A percentile compares a stretch with the other conserved stretches of the same genome.
These are phyloP conservation scores for Nothopassalora personata DNA, from an alignment of 2,329 filamentous ascomycete species.

Conservation along the genomic window DNA sequence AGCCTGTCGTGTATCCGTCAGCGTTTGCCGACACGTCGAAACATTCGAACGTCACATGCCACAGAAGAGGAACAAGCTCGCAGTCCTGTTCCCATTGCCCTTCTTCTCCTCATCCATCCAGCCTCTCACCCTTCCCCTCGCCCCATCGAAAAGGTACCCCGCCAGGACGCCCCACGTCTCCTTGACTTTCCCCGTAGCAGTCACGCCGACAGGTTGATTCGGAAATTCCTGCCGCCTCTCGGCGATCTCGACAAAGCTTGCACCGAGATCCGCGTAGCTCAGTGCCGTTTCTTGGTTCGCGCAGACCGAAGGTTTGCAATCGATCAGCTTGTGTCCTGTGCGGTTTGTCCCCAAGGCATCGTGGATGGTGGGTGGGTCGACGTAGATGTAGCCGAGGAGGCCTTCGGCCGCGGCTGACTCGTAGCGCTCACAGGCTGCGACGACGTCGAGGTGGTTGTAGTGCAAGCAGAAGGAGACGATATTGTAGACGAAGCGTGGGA, in stretches of 20 bases:
- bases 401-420: neutral
- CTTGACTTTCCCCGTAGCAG: conserved; percentile 18
- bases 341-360: conserved; percentile 10
- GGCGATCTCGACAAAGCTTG: conserved; percentile 20
- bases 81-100: neutral
- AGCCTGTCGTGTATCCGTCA: neutral
- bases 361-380: conserved; percentile 16
- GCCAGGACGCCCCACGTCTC: conserved; percentile 13
- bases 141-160: conserved; percentile 3
- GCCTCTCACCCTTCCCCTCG: neutral
- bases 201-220: conserved; percentile 14
- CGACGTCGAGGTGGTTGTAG: conserved; percentile 14
- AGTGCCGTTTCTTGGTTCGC: conserved; percentile 12
- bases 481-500: neutral
- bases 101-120: neutral
- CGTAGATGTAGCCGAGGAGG: conserved; percentile 15
- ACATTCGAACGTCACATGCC: neutral
- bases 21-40: neutral
- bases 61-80: neutral
- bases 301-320: neutral
- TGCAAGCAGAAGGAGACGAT: conserved; percentile 11
- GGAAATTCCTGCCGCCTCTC: conserved; percentile 16
- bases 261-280: conserved; percentile 23
- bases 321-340: conserved; percentile 15
- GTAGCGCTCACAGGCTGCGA: conserved; percentile 11